phyloP scores from a whole-genome alignment of 352 stramenopile genomes.

The Pythium phragmiticola region DNA sequence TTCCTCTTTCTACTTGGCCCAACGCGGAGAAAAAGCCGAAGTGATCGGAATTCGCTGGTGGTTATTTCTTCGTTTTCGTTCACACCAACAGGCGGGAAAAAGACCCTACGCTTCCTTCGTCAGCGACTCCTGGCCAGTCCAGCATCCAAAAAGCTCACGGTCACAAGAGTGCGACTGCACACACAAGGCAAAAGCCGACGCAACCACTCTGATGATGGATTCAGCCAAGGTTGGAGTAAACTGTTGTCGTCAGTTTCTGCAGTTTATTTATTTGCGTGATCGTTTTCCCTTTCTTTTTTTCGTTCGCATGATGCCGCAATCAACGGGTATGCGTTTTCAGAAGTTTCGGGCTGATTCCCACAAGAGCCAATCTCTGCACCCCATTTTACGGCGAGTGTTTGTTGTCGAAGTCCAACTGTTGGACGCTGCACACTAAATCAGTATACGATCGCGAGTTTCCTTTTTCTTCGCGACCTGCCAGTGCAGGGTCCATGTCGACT shows the following conservation, averaged over 20 bases:
- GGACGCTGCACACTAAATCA: too few species aligned
- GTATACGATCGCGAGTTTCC: too few species aligned
- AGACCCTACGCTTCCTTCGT: background rate
- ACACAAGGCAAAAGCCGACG: constrained; percentile 26
- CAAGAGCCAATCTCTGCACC: background rate
- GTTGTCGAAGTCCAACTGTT: too few species aligned
- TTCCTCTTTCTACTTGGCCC: background rate
- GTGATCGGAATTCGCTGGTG: constrained; percentile 13
- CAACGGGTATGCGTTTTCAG: too few species aligned
- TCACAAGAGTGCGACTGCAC: constrained; percentile 3
- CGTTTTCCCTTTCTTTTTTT: too few species aligned
- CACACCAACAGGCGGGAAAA: constrained; percentile 3
- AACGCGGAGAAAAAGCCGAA: constrained; percentile 4
- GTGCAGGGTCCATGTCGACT: too few species aligned
- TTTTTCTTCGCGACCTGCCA: too few species aligned
- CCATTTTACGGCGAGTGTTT: too few species aligned
- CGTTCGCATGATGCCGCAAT: too few species aligned
- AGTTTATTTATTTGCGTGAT: background rate
- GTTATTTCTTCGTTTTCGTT: background rate
- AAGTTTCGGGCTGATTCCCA: too few species aligned
- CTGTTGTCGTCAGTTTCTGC: background rate
- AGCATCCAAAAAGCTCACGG: background rate
- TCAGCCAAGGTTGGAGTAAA: constrained; percentile 5
- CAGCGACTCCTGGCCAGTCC: constrained; percentile 19
- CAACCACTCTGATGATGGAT: constrained; percentile 5